Conservation (phyloP, 2,329 filamentous ascomycete species). For the Pseudocercospora fijiensis region DNA sequence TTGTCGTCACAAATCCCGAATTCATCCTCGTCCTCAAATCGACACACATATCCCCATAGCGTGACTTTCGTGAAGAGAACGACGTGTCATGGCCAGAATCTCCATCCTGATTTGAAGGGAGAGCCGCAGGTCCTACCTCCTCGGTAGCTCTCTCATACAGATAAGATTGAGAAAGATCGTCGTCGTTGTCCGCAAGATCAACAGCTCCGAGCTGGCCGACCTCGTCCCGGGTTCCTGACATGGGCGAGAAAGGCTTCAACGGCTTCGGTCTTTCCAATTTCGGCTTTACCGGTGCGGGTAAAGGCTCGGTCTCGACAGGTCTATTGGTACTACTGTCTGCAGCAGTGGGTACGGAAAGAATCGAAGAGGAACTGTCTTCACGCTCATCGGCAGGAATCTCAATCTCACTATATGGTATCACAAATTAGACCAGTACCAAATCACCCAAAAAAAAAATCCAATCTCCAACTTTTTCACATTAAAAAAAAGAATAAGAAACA, state of each 20-base stretch:
- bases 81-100: too few relatives aligned
- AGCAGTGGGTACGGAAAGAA: too few relatives aligned
- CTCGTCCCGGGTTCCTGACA: neutral
- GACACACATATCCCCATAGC: conserved; percentile 14
- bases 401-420: conserved; percentile 11
- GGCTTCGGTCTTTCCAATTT: neutral
- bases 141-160: too few relatives aligned
- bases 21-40: conserved; percentile 11
- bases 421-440: conserved; percentile 18
- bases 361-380: neutral
- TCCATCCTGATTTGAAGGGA: too few relatives aligned
- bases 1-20: neutral
- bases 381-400: neutral
- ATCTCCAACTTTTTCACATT: conserved; percentile 1
- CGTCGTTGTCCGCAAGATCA: too few relatives aligned
- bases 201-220: too few relatives aligned
- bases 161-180: too few relatives aligned
- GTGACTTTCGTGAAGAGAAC: neutral
- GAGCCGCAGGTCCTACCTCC: too few relatives aligned
- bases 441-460: neutral
- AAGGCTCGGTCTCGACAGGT: too few relatives aligned
- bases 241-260: neutral
- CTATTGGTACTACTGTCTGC: too few relatives aligned
- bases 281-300: too few relatives aligned
- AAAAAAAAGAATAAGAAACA: conserved; percentile 5